Conservation (phyloP, 495 filamentous ascomycete species). For the Aspergillus panamensis region DNA sequence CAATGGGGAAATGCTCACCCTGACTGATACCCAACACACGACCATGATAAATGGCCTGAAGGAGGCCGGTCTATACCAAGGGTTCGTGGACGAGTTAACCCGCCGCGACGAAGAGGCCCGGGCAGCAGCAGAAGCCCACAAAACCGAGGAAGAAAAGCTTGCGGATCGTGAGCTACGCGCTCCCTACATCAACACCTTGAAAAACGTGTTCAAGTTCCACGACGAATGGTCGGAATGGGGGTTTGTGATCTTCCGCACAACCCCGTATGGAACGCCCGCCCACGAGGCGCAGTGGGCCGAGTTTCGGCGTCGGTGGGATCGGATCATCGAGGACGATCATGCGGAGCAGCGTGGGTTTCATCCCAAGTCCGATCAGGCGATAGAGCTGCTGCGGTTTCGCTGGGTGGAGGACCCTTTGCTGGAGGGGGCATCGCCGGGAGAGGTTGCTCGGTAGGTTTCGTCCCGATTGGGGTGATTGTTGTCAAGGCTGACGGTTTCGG, state of each 20-base stretch:
- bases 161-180: not conserved
- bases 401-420: not conserved
- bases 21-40: not conserved
- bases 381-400: not conserved
- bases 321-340: not conserved
- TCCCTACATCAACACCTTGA: not conserved
- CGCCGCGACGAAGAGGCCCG: not conserved
- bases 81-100: not conserved
- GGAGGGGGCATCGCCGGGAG: not conserved
- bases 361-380: not conserved
- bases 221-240: not conserved
- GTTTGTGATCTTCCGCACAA: not conserved
- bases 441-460: not conserved
- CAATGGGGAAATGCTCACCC: not conserved
- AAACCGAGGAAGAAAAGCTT: not conserved
- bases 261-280: not conserved
- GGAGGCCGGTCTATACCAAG: not conserved
- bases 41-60: not conserved
- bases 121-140: not conserved
- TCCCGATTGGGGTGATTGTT: not conserved
- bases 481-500: not conserved
- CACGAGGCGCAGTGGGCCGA: not conserved
- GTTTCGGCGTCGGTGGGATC: not conserved
- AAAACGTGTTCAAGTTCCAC: not conserved
- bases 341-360: not conserved